Percentiles rank a stretch among this genome's conserved stretches.
Evolutionary conservation across 2,329 filamentous ascomycete genomes (phyloP).

Genomic region (Calonectria leucothoes): DNA sequence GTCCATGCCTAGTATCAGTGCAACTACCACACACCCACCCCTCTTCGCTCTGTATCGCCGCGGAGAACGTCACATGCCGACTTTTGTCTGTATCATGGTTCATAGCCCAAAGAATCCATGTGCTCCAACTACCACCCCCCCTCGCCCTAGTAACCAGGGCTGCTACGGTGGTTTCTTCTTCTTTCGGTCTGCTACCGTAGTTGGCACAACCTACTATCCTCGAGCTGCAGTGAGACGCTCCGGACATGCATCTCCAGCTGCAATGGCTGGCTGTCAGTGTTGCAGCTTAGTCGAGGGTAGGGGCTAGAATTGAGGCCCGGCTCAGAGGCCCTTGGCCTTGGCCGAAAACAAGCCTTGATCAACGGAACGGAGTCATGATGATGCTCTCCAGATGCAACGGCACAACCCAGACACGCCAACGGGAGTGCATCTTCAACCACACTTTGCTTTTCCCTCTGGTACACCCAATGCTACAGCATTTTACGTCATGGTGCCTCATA

Average conservation of each 20-base stretch:
- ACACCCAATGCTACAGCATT: background rate
- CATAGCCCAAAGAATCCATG: background rate
- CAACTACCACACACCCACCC: background rate
- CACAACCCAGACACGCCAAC: background rate
- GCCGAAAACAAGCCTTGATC: background rate
- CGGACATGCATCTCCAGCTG: slow-evolving; percentile 35
- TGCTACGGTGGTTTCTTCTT: background rate
- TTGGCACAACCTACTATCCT: background rate
- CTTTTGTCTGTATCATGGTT: background rate
- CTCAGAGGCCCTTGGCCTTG: no score
- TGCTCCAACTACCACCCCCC: background rate
- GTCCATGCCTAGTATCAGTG: slow-evolving; percentile 8
- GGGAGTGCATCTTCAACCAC: background rate
- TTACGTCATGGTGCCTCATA: background rate
- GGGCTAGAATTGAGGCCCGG: background rate
- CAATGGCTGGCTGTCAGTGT: slow-evolving; percentile 11
- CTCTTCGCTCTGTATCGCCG: background rate
- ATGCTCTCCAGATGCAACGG: background rate
- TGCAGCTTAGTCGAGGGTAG: slow-evolving; percentile 1
- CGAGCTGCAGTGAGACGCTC: slow-evolving; percentile 9
- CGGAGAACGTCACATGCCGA: background rate
- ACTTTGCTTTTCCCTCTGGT: background rate
- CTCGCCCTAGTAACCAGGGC: background rate
- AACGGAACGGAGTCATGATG: background rate
- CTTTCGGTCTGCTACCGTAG: background rate